phyloP scores from a whole-genome alignment of 805 yeast genomes.

The Zygosaccharomyces gambellarensis region DNA sequence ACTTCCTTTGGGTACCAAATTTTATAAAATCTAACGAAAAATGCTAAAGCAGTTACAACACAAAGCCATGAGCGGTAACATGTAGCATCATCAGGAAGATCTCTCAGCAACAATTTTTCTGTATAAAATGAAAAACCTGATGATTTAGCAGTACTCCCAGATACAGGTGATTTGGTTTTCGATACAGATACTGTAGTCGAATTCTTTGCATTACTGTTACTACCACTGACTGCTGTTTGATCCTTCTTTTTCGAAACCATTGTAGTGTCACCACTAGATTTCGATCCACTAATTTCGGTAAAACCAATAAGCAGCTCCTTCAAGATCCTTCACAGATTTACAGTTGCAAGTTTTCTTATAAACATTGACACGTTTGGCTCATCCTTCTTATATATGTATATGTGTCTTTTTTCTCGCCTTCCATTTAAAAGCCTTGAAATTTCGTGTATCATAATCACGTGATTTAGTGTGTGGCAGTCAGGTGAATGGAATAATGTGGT shows the following conservation, averaged over 20 bases:
- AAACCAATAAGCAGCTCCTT: background rate
- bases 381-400: too few relatives aligned
- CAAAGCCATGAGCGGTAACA: slow-evolving; percentile 48
- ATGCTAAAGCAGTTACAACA: slow-evolving; percentile 60
- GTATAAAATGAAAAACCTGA: slow-evolving; percentile 15
- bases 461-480: too few relatives aligned
- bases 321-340: background rate
- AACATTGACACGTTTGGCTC: background rate
- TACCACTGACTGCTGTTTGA: background rate
- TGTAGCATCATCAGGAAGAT: slow-evolving; percentile 28
- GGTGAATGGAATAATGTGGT: too few relatives aligned
- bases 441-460: too few relatives aligned
- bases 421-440: too few relatives aligned
- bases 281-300: background rate
- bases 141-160: background rate
- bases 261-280: background rate
- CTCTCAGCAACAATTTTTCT: slow-evolving; percentile 28
- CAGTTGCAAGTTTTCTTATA: background rate
- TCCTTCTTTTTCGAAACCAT: background rate
- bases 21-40: slow-evolving; percentile 57
- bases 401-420: too few relatives aligned
- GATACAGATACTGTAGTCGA: background rate
- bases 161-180: background rate
- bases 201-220: background rate
- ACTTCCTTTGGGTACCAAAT: slow-evolving; percentile 67